Percentiles rank a stretch among this genome's conserved stretches.
Evolutionary conservation across 2,329 filamentous ascomycete genomes (phyloP).

Genomic region (Beauveria medogensis): DNA sequence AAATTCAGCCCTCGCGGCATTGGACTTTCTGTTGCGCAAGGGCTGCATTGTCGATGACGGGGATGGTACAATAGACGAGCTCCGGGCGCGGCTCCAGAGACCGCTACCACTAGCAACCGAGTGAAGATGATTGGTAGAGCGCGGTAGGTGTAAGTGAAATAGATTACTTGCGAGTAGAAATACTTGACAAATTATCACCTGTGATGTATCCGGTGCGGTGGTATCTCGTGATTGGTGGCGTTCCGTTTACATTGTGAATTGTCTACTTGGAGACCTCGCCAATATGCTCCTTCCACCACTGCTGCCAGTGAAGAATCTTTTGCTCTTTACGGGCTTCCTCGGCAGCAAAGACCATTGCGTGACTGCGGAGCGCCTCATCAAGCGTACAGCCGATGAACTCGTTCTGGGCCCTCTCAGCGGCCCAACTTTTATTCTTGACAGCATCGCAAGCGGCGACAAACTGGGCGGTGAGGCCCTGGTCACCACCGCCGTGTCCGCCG

Average conservation of each 20-base stretch:
- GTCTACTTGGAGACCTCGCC: conserved; percentile 14
- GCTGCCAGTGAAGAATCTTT: conserved; percentile 64
- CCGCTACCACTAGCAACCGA: conserved; percentile 5
- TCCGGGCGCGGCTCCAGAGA: neutral
- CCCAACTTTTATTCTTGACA: conserved; percentile 63
- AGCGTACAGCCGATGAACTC: conserved; percentile 72
- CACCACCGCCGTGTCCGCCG: conserved; percentile 33
- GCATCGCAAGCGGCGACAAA: conserved; percentile 76
- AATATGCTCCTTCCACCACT: conserved; percentile 58
- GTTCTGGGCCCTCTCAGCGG: conserved; percentile 62
- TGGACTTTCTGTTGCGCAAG: conserved; percentile 28
- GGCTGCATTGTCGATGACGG: conserved; percentile 19
- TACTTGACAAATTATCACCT: neutral
- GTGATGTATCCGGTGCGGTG: neutral
- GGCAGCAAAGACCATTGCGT: conserved; percentile 88
- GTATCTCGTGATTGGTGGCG: neutral
- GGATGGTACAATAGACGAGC: conserved; percentile 12
- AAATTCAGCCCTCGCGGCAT: conserved; percentile 32
- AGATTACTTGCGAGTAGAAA: neutral
- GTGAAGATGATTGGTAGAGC: neutral
- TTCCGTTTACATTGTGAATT: neutral
- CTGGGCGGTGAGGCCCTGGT: conserved; percentile 59
- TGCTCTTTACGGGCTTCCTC: conserved; percentile 70
- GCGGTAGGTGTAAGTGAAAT: neutral
- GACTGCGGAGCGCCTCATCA: conserved; percentile 81